Conservation (phyloP, 2,329 filamentous ascomycete species). For the Ophiostoma ips region DNA sequence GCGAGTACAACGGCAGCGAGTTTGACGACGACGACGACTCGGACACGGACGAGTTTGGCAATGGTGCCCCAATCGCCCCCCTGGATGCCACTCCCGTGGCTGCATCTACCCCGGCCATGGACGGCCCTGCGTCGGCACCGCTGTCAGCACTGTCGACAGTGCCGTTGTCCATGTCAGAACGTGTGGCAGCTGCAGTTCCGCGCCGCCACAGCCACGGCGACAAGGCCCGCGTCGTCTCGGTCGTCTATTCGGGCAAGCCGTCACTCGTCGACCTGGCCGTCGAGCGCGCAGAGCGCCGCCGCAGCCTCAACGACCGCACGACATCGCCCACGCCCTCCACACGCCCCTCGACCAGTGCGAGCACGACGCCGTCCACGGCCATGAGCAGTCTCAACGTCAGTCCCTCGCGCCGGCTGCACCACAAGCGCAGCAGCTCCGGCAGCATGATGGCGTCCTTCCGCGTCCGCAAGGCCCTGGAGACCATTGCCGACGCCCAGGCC, state of each 20-base stretch:
- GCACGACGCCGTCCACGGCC: slow-evolving; percentile 3
- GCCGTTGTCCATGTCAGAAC: neutral
- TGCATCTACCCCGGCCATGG: neutral
- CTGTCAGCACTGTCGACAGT: too few species aligned
- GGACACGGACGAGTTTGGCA: neutral
- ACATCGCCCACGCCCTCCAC: slow-evolving; percentile 13
- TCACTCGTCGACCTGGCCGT: slow-evolving; percentile 36
- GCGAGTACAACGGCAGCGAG: slow-evolving; percentile 29
- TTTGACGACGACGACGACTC: slow-evolving; percentile 9
- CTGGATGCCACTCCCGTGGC: neutral
- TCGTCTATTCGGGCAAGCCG: slow-evolving; percentile 46
- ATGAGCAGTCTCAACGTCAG: neutral
- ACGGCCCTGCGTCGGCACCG: neutral
- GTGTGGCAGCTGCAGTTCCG: neutral
- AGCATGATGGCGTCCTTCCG: slow-evolving; percentile 21
- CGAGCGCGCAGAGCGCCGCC: slow-evolving; percentile 14
- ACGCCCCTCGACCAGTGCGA: slow-evolving; percentile 3
- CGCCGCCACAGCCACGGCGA: slow-evolving; percentile 33
- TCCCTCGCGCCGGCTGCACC: neutral
- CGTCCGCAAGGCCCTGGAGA: slow-evolving; percentile 30
- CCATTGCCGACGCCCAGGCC: neutral
- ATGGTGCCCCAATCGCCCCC: neutral
- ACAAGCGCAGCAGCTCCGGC: slow-evolving; percentile 7
- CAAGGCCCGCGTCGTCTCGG: slow-evolving; percentile 44
- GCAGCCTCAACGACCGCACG: slow-evolving; percentile 15